Evolutionary conservation across 2,329 filamentous ascomycete genomes (phyloP), one percentile per base, ranked within the genome.

Genomic region (Exserohilum rostratum): DNA sequence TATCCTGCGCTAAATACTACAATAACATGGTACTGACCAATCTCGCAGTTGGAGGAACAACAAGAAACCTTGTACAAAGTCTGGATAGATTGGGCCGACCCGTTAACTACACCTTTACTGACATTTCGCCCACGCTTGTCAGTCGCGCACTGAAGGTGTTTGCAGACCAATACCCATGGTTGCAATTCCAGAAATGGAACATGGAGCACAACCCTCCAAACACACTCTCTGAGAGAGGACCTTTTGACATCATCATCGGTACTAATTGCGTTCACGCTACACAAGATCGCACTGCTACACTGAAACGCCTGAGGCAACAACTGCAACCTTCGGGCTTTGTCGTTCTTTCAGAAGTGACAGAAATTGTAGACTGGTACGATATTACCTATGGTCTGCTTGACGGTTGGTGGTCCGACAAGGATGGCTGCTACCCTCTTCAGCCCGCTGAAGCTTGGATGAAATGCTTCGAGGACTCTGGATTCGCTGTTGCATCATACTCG

Each of bases 81-180:
- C 46, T 55, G 17, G n/a, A 18, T 6, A 10, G 7, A 3, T 27
- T 46, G 12, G 48, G 40, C 3, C 31, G 27, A 5, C 9, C 40
- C 7, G 18, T 78, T 12, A 63, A 72, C 39, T 79, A 78, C 56
- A 76, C 68, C 0, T 77, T 78, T 50, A 77, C 70, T 2, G 77
- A 79, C 38, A 62, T 79, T 0, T 72, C 76, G 0, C 43, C 68
- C 0, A 71, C 74, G 0, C 64, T 79, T 11, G 66, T 79, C n/a
- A n/a, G 31, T 10, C 31, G 31, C 17, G 44, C 44, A 1, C 64
- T 69, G 0, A 65, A 64, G 4, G 74, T 74, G 0, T 64, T 62
- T 34, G 64, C 66, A 18, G 17, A 40, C 60, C 57, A 66, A 2
- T 68, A 71, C 20, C 45, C 61, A 0, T 69, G 61, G 39, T 69